phyloP scores from a whole-genome alignment of 495 filamentous ascomycete species.

The Durotheca rogersii region DNA sequence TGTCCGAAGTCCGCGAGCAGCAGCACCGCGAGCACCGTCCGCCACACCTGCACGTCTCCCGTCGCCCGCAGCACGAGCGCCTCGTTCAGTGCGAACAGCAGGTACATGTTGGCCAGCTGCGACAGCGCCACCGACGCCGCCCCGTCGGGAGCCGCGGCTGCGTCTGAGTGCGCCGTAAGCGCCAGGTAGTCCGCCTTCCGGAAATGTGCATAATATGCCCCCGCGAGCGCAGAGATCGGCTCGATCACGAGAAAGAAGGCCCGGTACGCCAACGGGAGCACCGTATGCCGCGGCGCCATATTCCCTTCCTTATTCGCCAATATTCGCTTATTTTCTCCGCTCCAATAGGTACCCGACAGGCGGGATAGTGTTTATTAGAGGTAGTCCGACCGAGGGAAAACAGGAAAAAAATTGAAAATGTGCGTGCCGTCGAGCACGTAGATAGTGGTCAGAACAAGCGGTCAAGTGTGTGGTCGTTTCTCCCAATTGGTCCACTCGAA shows the following conservation, averaged over 20 bases:
- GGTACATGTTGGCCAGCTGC: slow-evolving; percentile 65
- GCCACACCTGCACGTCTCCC: slow-evolving; percentile 63
- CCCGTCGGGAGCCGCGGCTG: slow-evolving; percentile 39
- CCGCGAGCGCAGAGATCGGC: slow-evolving; percentile 62
- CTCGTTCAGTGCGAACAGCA: slow-evolving; percentile 69
- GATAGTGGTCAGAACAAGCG: background rate
- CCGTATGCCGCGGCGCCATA: slow-evolving; percentile 33
- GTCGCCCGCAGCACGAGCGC: slow-evolving; percentile 65
- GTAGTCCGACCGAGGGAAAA: too few species aligned
- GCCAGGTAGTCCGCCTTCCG: slow-evolving; percentile 58
- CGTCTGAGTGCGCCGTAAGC: slow-evolving; percentile 53
- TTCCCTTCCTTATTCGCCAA: background rate
- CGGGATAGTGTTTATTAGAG: too few species aligned
- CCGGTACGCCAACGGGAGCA: slow-evolving; percentile 54
- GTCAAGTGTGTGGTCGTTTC: background rate
- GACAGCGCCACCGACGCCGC: slow-evolving; percentile 54
- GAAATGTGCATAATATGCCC: slow-evolving; percentile 63
- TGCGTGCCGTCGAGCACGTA: background rate
- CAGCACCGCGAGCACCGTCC: slow-evolving; percentile 57
- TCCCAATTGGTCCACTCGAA: background rate
- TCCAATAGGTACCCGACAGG: too few species aligned
- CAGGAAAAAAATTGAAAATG: too few species aligned
- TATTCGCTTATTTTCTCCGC: background rate
- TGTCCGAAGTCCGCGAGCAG: slow-evolving; percentile 70
- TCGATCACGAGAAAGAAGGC: slow-evolving; percentile 68